Evolutionary conservation across 257 asterid species (phyloP), one percentile per base, ranked within the genome.

Genomic region (Mentha longifolia): DNA sequence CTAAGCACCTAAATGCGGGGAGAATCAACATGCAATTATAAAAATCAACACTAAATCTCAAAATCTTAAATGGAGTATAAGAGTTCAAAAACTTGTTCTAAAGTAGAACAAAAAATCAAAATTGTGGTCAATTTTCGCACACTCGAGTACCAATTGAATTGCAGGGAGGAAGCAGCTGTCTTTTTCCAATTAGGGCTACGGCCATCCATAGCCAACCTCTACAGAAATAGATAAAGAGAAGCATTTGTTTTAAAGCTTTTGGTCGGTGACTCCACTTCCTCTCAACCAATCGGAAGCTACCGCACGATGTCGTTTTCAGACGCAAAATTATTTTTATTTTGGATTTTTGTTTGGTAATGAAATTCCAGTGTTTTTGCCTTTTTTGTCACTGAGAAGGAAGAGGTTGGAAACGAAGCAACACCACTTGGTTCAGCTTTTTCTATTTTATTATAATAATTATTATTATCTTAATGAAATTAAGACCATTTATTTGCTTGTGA

Each of bases 181-280:
- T 25, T 1, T 33, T 60, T 59, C n/a, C 61, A n/a, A n/a, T 51
- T 54, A 5, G 61, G 57, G 46, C 6, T 3, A 43, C 20, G 51
- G 51, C n/a, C 4, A 19, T 8, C 4, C 11, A 7, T 0, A 19
- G 65, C 39, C 49, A 30, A 20, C 20, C 35, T 17, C 4, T 51
- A 47, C 28, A n/a, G 8, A 43, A 9, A 19, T 45, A 9, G 76
- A 61, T 51, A 35, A 63, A 50, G 42, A 61, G 70, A 72, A 20
- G 46, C 43, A 49, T 61, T 22, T 61, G 42, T 37, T 16, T 16
- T 59, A 46, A 59, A 59, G 75, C 22, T 70, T 59, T 70, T 71
- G 71, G 77, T 73, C 77, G 77, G 71, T 35, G 65, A 67, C 47
- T 55, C 77, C 65, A 72, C 71, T 17, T 6, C 37, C 10, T 20